phyloP scores from a whole-genome alignment of 441 rosid genomes.

The Syzygium syzygioides region DNA sequence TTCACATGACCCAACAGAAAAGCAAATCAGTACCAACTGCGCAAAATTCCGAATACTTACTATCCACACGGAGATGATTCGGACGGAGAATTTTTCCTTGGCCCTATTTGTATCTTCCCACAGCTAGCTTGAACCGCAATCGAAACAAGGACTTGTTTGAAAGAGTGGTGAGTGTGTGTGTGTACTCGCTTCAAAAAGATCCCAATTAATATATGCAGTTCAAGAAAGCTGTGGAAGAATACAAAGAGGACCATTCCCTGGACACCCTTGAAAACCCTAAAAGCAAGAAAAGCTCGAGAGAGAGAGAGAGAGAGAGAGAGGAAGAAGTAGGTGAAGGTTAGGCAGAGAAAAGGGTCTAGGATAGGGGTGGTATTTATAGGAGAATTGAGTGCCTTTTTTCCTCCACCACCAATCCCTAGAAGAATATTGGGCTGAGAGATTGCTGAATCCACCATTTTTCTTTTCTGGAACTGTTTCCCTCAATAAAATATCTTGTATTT shows the following conservation, averaged over 20 bases:
- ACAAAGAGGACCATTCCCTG: slow-evolving; percentile 53
- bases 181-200: slow-evolving; percentile 4
- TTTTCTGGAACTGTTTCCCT: neutral
- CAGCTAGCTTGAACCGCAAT: slow-evolving; percentile 98
- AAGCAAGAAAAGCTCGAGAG: neutral
- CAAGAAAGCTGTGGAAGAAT: slow-evolving; percentile 99
- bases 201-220: slow-evolving; percentile 45
- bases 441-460: slow-evolving; percentile 26
- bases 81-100: slow-evolving; percentile 11
- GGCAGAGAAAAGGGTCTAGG: slow-evolving; percentile 2
- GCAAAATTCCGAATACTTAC: neutral
- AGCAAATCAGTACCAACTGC: neutral
- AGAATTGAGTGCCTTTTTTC: slow-evolving; percentile 20
- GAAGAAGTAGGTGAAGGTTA: slow-evolving; percentile 13
- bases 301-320: neutral
- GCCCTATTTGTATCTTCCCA: slow-evolving; percentile 85
- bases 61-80: neutral
- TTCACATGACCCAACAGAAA: neutral
- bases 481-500: neutral
- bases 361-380: slow-evolving; percentile 39
- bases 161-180: neutral
- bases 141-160: neutral
- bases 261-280: slow-evolving; percentile 20
- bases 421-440: slow-evolving; percentile 60
- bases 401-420: slow-evolving; percentile 80